phyloP scores from a whole-genome alignment of 75 land plant genomes.

The Ceratopteris richardii region DNA sequence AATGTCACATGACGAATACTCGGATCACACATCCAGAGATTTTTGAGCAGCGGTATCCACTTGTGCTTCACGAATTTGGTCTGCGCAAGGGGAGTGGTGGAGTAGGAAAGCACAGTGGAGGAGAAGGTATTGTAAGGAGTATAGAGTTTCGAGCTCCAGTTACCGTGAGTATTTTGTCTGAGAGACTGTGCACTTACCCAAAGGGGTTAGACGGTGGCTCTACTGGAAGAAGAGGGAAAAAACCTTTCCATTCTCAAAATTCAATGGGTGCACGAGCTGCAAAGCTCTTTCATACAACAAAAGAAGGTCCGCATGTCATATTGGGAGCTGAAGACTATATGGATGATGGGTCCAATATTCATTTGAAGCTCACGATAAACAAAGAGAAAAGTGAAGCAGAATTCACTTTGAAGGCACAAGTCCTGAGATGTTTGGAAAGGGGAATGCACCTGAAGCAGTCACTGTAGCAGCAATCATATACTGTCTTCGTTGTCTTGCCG shows the following conservation, averaged over 20 bases:
- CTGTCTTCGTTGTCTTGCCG: constrained; percentile 82
- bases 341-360: constrained; percentile 97
- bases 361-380: constrained; percentile 80
- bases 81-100: constrained; percentile 89
- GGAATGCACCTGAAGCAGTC: constrained; percentile 99
- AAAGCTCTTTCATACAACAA: constrained; percentile 10
- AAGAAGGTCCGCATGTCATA: constrained; percentile 17
- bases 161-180: constrained; percentile 90
- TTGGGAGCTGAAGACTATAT: constrained; percentile 92
- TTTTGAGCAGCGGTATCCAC: constrained; percentile 97
- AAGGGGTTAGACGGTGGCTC: constrained; percentile 78
- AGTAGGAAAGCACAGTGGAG: constrained; percentile 66
- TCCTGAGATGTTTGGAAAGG: constrained; percentile 88
- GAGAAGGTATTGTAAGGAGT: constrained; percentile 82
- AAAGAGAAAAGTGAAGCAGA: constrained; percentile 59
- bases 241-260: constrained; percentile 64
- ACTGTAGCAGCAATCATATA: constrained; percentile 96
- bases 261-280: constrained; percentile 53
- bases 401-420: constrained; percentile 84
- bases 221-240: constrained; percentile 71
- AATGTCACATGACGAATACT: constrained; percentile 98
- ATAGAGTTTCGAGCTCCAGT: constrained; percentile 80
- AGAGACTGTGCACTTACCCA: constrained; percentile 82
- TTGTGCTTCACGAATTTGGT: constrained; percentile 64
- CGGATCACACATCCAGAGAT: constrained; percentile 98